phyloP scores from a whole-genome alignment of 2,329 filamentous ascomycete species.

The Catunica adiposa region DNA sequence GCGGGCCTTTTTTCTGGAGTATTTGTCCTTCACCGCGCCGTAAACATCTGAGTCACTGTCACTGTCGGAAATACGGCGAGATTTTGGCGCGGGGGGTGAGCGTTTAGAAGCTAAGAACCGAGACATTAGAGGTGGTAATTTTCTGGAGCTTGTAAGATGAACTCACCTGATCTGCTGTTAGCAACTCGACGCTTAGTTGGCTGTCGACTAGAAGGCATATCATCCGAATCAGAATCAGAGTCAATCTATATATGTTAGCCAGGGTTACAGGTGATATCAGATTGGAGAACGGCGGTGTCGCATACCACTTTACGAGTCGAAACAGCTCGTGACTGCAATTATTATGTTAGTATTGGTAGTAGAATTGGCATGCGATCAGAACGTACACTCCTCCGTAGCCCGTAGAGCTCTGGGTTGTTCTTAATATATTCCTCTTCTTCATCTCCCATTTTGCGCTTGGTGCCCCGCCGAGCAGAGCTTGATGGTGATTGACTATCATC shows the following conservation, averaged over 20 bases:
- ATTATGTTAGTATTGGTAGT: constrained; percentile 6
- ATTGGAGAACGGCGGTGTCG: constrained; percentile 6
- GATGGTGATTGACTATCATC: constrained; percentile 46
- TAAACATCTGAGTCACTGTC: constrained; percentile 64
- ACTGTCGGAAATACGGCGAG: constrained; percentile 40
- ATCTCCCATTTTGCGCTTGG: constrained; percentile 54
- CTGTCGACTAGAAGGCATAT: constrained; percentile 37
- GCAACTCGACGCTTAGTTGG: constrained; percentile 54
- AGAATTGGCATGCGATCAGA: constrained; percentile 6
- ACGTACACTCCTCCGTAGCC: constrained; percentile 76
- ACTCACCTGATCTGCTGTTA: constrained; percentile 45
- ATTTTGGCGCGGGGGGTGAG: constrained; percentile 29
- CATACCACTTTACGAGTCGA: constrained; percentile 41
- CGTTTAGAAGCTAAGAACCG: constrained; percentile 38
- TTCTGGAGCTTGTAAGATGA: not conserved
- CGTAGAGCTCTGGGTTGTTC: constrained; percentile 88
- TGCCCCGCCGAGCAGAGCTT: constrained; percentile 45
- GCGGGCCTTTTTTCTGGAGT: constrained; percentile 58
- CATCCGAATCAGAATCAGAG: constrained; percentile 47
- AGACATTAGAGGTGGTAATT: too few species aligned
- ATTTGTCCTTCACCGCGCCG: constrained; percentile 56
- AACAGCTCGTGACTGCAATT: constrained; percentile 35
- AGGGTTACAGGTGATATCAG: not conserved
- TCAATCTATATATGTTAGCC: constrained; percentile 26
- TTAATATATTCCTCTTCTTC: constrained; percentile 73